Percentiles rank a stretch among this genome's conserved stretches.
phyloP scores from a whole-genome alignment of 2,329 filamentous ascomycete species.

The Pezicula rhizophila region DNA sequence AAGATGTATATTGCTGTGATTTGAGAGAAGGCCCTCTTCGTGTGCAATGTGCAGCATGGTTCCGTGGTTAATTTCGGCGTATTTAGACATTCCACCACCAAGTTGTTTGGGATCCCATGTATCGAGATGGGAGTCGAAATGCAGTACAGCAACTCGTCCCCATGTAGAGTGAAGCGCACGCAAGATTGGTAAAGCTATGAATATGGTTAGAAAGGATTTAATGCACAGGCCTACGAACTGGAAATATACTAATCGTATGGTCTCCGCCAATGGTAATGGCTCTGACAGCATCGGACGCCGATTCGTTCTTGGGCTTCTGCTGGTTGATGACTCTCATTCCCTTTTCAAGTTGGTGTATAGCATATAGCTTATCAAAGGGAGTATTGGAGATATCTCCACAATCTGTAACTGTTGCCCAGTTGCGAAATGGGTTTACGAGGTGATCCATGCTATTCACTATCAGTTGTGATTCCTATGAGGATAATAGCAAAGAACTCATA shows the following conservation, averaged over 20 bases:
- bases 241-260: constrained; percentile 24
- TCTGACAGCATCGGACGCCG: constrained; percentile 19
- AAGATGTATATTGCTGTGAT: constrained; percentile 26
- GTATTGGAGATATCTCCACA: constrained; percentile 25
- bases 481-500: neutral
- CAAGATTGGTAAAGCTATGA: constrained; percentile 22
- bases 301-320: constrained; percentile 18
- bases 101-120: constrained; percentile 25
- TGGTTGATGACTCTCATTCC: constrained; percentile 21
- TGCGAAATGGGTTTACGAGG: constrained; percentile 21
- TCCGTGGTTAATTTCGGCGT: constrained; percentile 25
- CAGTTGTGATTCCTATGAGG: constrained; percentile 1
- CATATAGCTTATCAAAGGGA: constrained; percentile 23
- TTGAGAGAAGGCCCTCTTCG: constrained; percentile 25
- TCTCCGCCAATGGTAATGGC: constrained; percentile 25
- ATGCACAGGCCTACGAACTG: neutral
- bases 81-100: constrained; percentile 22
- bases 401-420: constrained; percentile 23
- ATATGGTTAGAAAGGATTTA: neutral
- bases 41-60: constrained; percentile 29
- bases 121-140: constrained; percentile 26
- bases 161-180: constrained; percentile 24
- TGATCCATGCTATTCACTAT: constrained; percentile 21
- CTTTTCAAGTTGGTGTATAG: constrained; percentile 22
- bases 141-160: constrained; percentile 23